Evolutionary conservation across 345 rosid genomes (phyloP).

Genomic region (Zanthoxylum bungeanum): DNA sequence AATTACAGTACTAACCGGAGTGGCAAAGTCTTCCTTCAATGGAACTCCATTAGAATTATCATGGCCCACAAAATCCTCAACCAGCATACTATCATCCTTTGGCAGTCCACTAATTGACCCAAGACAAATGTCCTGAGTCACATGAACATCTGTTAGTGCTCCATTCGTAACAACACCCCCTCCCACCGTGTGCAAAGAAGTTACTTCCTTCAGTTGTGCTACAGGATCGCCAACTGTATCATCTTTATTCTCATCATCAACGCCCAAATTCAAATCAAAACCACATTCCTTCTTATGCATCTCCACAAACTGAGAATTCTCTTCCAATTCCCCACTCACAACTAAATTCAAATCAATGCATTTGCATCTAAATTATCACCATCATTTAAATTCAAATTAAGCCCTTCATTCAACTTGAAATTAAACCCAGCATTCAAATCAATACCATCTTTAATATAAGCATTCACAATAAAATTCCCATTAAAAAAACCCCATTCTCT

Average conservation of each 20-base stretch:
- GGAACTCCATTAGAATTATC: conserved; percentile 28
- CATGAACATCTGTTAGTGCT: conserved; percentile 41
- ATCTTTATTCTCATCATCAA: conserved; percentile 45
- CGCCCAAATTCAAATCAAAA: conserved; percentile 82
- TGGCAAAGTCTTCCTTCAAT: conserved; percentile 26
- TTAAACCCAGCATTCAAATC: conserved; percentile 71
- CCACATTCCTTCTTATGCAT: conserved; percentile 42
- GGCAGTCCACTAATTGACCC: conserved; percentile 28
- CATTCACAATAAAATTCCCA: conserved; percentile 31
- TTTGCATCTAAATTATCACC: conserved; percentile 20
- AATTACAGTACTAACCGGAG: conserved; percentile 19
- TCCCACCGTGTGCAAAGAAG: conserved; percentile 13
- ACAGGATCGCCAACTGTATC: conserved; percentile 17
- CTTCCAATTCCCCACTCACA: conserved; percentile 49
- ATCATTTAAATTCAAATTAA: conserved; percentile 26
- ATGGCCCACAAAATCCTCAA: conserved; percentile 17
- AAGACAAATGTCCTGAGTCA: conserved; percentile 30
- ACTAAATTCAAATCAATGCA: conserved; percentile 81
- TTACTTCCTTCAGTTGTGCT: conserved; percentile 19
- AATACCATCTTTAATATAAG: conserved; percentile 32
- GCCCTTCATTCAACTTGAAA: too few relatives aligned
- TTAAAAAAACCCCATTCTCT: conserved; percentile 10
- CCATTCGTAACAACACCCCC: conserved; percentile 27
- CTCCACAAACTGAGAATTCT: conserved; percentile 22
- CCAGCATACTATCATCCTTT: conserved; percentile 20